Percentiles rank a stretch among this genome's conserved stretches.
Evolutionary conservation across 371 early-diverging fungal species (phyloP).

Genomic region (Parasitella parasitica): DNA sequence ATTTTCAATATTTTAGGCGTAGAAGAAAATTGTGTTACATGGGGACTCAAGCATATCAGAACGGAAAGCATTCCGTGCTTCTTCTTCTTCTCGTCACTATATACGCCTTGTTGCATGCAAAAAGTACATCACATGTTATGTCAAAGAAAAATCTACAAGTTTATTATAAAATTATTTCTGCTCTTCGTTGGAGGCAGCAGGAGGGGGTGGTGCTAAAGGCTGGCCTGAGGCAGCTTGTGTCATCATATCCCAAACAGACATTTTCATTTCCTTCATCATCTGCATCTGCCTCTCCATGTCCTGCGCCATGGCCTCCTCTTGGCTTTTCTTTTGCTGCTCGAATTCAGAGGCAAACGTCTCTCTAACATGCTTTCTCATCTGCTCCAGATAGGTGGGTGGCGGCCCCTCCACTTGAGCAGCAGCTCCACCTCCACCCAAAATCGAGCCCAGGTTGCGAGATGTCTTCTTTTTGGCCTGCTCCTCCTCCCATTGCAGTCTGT

Average conservation of each 20-base stretch:
- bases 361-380: constrained; percentile 58
- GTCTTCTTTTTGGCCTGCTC: constrained; percentile 59
- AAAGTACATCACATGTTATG: background rate
- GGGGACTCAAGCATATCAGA: background rate
- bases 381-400: constrained; percentile 55
- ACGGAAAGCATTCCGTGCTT: constrained; percentile 3
- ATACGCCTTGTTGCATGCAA: background rate
- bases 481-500: constrained; percentile 70
- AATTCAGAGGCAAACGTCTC: constrained; percentile 57
- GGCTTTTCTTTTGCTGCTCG: constrained; percentile 54
- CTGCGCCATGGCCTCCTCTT: constrained; percentile 56
- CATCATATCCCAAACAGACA: constrained; percentile 71
- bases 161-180: background rate
- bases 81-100: constrained; percentile 2
- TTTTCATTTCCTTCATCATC: constrained; percentile 68
- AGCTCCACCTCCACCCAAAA: constrained; percentile 41
- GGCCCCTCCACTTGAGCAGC: constrained; percentile 39
- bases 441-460: constrained; percentile 41
- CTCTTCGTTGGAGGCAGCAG: constrained; percentile 10
- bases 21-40: constrained; percentile 7
- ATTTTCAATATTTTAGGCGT: background rate
- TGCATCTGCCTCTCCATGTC: constrained; percentile 55
- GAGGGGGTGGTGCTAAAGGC: constrained; percentile 21
- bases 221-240: constrained; percentile 47
- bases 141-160: background rate